A percentile compares a stretch with the other conserved stretches of the same genome.
phyloP scores from a whole-genome alignment of 2,329 filamentous ascomycete species.

The Cladosporium sp. region DNA sequence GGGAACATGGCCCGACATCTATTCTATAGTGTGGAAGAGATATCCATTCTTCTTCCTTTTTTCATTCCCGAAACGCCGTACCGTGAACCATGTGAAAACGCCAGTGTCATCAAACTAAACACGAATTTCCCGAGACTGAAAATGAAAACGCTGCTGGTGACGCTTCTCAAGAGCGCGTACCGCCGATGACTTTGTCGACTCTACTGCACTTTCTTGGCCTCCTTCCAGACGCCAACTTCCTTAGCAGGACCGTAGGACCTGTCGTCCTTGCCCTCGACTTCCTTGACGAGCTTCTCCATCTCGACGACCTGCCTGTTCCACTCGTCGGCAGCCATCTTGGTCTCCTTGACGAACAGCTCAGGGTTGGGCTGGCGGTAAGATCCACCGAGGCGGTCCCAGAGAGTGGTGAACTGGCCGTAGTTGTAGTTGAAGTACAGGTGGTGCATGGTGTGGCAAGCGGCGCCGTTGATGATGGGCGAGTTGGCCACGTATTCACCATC shows the following conservation, averaged over 20 bases:
- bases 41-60: too few relatives aligned
- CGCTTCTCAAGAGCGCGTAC: neutral
- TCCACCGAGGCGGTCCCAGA: slow-evolving; percentile 83
- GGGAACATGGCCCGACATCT: too few relatives aligned
- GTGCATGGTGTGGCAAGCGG: slow-evolving; percentile 90
- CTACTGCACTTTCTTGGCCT: slow-evolving; percentile 40
- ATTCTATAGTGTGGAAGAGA: too few relatives aligned
- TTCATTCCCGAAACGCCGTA: too few relatives aligned
- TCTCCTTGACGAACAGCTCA: slow-evolving; percentile 77
- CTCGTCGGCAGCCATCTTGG: slow-evolving; percentile 76
- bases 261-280: slow-evolving; percentile 61
- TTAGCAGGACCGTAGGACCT: slow-evolving; percentile 36
- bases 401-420: slow-evolving; percentile 89
- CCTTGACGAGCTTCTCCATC: slow-evolving; percentile 70
- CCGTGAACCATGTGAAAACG: too few relatives aligned
- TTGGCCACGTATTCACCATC: slow-evolving; percentile 93
- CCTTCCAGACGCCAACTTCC: slow-evolving; percentile 16
- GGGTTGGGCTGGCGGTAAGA: slow-evolving; percentile 83
- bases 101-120: too few relatives aligned
- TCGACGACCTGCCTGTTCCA: slow-evolving; percentile 74
- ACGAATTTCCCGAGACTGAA: too few relatives aligned
- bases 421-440: slow-evolving; percentile 87
- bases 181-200: neutral
- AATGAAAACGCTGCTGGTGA: too few relatives aligned
- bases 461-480: slow-evolving; percentile 87